These are phyloP conservation scores for Casuarina cunninghamiana DNA, from an alignment of 306 rosid species.

Conservation along the genomic window DNA sequence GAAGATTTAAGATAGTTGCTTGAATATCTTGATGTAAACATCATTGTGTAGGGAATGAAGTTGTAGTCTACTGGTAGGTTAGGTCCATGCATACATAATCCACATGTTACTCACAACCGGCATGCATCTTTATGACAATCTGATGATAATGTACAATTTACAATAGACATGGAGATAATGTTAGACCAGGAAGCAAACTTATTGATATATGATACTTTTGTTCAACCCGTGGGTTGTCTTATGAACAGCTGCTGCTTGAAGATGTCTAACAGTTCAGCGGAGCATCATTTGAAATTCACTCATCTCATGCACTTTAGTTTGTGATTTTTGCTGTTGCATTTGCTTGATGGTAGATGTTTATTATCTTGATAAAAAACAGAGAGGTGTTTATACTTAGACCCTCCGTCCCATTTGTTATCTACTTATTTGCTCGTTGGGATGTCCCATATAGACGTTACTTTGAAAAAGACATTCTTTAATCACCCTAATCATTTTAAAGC, in stretches of 20 bases:
- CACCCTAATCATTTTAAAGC: neutral
- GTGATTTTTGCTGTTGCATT: slow-evolving; percentile 3
- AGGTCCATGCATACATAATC: neutral
- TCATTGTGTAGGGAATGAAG: neutral
- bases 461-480: neutral
- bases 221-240: slow-evolving; percentile 29
- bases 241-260: slow-evolving; percentile 58
- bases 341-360: neutral
- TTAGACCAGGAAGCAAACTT: slow-evolving; percentile 13
- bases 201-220: slow-evolving; percentile 18
- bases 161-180: neutral
- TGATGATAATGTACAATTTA: neutral
- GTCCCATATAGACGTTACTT: neutral
- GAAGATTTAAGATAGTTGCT: neutral
- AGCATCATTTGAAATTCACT: slow-evolving; percentile 18
- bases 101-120: neutral
- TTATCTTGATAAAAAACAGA: neutral
- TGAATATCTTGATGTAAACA: neutral
- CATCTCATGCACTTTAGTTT: slow-evolving; percentile 6
- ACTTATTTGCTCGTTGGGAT: slow-evolving; percentile 6
- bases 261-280: slow-evolving; percentile 17
- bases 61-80: neutral
- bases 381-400: neutral
- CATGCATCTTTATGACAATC: neutral
- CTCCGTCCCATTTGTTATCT: neutral